Base-by-base conservation (phyloP, 176 grass and related monocot species). In the Triticum turgidum region DNA sequence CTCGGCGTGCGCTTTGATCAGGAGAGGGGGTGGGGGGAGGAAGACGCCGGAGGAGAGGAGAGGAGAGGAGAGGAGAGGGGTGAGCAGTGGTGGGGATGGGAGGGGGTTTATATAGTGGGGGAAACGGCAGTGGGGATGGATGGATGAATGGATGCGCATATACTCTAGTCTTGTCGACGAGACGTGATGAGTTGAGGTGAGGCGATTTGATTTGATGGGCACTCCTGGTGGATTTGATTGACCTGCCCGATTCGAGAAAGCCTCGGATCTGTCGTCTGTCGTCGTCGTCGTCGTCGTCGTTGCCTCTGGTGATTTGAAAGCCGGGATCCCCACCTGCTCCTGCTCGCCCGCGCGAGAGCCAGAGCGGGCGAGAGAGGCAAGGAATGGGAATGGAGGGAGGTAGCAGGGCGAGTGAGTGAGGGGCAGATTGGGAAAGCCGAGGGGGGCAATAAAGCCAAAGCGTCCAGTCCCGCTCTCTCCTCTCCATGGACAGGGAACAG, bases 181-280 rank as follows among this genome's bases (percentile, higher is more conserved):
- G 42, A 44, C 42, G 42, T 80, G 91, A 86, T 69, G 91, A 89
- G 61, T 22, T 76, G 89, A 91, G 67, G 44, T 76, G 89, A 84
- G 72, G 37, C 77, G 91, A 86, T 65, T 83, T 76, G 88, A 95
- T 89, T 82, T 93, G 91, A 90, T 88, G 88, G 80, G 78, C 80
- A 82, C 52, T 90, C 85, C 85, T 96, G 97, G 14, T 58, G 67
- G 89, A 99, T 97, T 89, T 94, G 97, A 96, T 88, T 90, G 92
- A 89, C 91, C 86, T 85, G 66, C 72, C 89, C 85, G 92, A 91
- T 92, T 91, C 86, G 87, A 89, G 76, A 87, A 90, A 87, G 56
- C 87, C 84, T 97, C 92, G 90, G 97, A 99, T 99, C 94, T 94
- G 94, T 30, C 29, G 29, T 99, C 94, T 94, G 94, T 30, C 29